These are phyloP conservation scores for Cladophialophora psammophila DNA, from an alignment of 2,329 filamentous ascomycete genomes.

Conservation along the genomic window DNA sequence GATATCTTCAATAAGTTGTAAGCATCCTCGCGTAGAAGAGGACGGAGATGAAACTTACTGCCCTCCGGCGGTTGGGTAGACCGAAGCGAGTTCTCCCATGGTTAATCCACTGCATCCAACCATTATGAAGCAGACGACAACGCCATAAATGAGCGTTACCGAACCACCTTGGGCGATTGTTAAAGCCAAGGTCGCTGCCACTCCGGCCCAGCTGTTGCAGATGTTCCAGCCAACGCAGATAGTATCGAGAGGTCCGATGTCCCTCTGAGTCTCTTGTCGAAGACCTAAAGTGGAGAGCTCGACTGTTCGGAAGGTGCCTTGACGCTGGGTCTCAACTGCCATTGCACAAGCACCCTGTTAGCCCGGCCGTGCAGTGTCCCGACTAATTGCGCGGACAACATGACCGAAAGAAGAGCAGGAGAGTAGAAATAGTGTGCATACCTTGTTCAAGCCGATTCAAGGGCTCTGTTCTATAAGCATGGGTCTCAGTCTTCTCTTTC, in stretches of 20 bases:
- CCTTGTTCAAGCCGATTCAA: not conserved
- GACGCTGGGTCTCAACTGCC: constrained; percentile 13
- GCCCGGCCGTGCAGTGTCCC: not conserved
- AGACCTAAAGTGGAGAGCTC: constrained; percentile 25
- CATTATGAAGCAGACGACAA: constrained; percentile 42
- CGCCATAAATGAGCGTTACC: constrained; percentile 44
- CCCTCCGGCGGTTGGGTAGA: constrained; percentile 50
- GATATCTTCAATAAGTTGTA: constrained; percentile 16
- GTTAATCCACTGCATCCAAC: constrained; percentile 42
- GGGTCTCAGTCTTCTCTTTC: not conserved
- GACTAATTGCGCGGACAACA: not conserved
- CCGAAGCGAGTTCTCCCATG: constrained; percentile 49
- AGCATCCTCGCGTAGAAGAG: not conserved
- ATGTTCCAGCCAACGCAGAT: constrained; percentile 41
- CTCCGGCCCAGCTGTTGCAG: constrained; percentile 42
- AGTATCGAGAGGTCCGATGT: constrained; percentile 36
- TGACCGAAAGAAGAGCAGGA: not conserved
- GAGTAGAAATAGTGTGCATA: not conserved
- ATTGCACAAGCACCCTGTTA: not conserved
- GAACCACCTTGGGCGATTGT: constrained; percentile 41
- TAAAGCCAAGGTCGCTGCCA: constrained; percentile 39
- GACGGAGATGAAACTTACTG: constrained; percentile 47
- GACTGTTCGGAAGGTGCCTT: constrained; percentile 22
- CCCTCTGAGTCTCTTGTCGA: constrained; percentile 23
- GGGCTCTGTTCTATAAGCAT: not conserved